A percentile compares a stretch with the other conserved stretches of the same genome.
These are phyloP conservation scores for Pichia sp. DNA, from an alignment of 1,139 yeast genomes.

Conservation along the genomic window DNA sequence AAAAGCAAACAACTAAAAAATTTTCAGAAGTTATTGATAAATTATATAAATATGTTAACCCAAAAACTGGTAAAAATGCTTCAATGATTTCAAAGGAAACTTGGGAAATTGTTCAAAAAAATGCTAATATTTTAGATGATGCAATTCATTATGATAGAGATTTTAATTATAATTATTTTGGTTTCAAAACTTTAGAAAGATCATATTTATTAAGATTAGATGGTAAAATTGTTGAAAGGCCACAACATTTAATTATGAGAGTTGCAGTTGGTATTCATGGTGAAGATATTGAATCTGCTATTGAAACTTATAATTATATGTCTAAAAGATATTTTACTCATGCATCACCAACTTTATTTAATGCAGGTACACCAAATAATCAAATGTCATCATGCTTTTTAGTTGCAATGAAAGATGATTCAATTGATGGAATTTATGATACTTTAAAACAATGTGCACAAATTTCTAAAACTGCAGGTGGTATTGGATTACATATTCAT, in stretches of 20 bases:
- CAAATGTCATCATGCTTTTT: slow-evolving; percentile 55
- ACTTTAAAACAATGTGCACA: slow-evolving; percentile 51
- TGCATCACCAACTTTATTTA: slow-evolving; percentile 55
- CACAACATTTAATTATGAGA: slow-evolving; percentile 53
- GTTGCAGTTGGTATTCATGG: slow-evolving; percentile 57
- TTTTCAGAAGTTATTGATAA: slow-evolving; percentile 71
- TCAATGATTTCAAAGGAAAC: slow-evolving; percentile 52
- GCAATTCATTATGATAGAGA: slow-evolving; percentile 53
- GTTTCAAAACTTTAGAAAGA: slow-evolving; percentile 52
- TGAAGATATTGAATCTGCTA: slow-evolving; percentile 40
- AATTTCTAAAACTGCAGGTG: slow-evolving; percentile 55
- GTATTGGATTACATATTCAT: slow-evolving; percentile 54
- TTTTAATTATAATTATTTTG: slow-evolving; percentile 48
- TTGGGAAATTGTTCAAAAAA: slow-evolving; percentile 36
- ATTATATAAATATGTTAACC: slow-evolving; percentile 65
- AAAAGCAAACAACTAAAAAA: slow-evolving; percentile 86
- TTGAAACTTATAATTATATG: slow-evolving; percentile 52
- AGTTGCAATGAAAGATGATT: slow-evolving; percentile 54
- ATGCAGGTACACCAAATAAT: slow-evolving; percentile 52
- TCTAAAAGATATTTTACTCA: slow-evolving; percentile 51
- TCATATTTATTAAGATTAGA: slow-evolving; percentile 46
- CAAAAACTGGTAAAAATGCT: slow-evolving; percentile 59
- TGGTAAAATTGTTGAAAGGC: slow-evolving; percentile 52
- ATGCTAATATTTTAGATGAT: slow-evolving; percentile 44
- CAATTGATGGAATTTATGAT: slow-evolving; percentile 54